Evolutionary conservation across 768 basidiomycete species (phyloP).

Genomic region (Suillus clintonianus): DNA sequence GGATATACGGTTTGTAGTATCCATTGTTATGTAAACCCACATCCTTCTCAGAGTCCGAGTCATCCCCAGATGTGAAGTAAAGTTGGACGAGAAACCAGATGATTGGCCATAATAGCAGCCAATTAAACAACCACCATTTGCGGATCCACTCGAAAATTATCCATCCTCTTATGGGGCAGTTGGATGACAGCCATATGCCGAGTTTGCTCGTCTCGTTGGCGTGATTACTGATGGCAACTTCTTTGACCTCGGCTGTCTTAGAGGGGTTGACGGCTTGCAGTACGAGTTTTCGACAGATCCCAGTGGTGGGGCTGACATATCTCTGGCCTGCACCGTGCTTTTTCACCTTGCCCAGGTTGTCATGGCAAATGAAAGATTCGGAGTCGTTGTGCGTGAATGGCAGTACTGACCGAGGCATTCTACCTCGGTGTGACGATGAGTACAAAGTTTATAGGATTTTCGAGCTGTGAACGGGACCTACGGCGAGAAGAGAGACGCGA

Average conservation of each 20-base stretch:
- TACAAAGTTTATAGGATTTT: not conserved
- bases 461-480: not conserved
- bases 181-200: slow-evolving; percentile 12
- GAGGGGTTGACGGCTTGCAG: slow-evolving; percentile 13
- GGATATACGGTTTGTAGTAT: slow-evolving; percentile 4
- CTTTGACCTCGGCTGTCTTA: not conserved
- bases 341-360: not conserved
- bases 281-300: slow-evolving; percentile 11
- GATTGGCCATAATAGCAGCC: slow-evolving; percentile 16
- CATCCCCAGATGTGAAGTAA: too few relatives aligned
- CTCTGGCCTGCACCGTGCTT: slow-evolving; percentile 12
- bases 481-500: not conserved
- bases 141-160: not conserved
- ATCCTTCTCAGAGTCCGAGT: not conserved
- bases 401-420: too few relatives aligned
- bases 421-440: not conserved
- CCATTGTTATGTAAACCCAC: not conserved
- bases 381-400: too few relatives aligned
- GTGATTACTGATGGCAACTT: slow-evolving; percentile 6
- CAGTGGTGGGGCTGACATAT: slow-evolving; percentile 18
- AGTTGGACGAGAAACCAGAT: not conserved
- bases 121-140: too few relatives aligned
- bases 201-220: slow-evolving; percentile 3
- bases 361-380: slow-evolving; percentile 1
- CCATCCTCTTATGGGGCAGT: not conserved